Evolutionary conservation across 768 basidiomycete genomes (phyloP).

Genomic region (Trametes cubensis): DNA sequence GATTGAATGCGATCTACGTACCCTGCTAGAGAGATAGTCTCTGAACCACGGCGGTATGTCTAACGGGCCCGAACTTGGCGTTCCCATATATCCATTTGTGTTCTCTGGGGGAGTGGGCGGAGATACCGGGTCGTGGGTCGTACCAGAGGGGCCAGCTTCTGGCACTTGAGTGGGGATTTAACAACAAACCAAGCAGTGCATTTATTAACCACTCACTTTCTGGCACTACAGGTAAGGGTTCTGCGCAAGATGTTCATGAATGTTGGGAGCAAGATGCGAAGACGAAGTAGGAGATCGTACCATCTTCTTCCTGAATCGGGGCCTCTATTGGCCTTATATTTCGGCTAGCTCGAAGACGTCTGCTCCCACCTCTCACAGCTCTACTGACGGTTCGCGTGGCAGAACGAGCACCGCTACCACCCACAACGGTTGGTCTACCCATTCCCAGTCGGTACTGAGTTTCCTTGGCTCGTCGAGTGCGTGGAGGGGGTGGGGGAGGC

Average conservation of each 20-base stretch:
- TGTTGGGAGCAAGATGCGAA: not conserved
- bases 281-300: not conserved
- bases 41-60: no score
- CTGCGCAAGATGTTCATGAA: conserved; percentile 7
- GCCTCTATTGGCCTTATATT: conserved; percentile 54
- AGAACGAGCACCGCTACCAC: conserved; percentile 66
- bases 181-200: not conserved
- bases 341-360: conserved; percentile 53
- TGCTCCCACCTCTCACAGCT: conserved; percentile 40
- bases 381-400: conserved; percentile 61
- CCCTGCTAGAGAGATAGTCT: no score
- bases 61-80: no score
- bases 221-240: conserved; percentile 10
- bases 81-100: not conserved
- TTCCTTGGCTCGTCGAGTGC: conserved; percentile 73
- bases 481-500: conserved; percentile 34
- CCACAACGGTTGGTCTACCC: conserved; percentile 66
- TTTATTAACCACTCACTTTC: not conserved
- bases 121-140: conserved; percentile 22
- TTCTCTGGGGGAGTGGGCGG: not conserved
- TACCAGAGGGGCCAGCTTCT: conserved; percentile 33
- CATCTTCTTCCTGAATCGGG: conserved; percentile 55
- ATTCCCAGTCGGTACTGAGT: conserved; percentile 71
- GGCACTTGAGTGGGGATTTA: conserved; percentile 16
- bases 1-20: no score